Evolutionary conservation across 176 grass and related monocot genomes (phyloP), one percentile per base, ranked within the genome.

Genomic region (Dactylis glomerata): DNA sequence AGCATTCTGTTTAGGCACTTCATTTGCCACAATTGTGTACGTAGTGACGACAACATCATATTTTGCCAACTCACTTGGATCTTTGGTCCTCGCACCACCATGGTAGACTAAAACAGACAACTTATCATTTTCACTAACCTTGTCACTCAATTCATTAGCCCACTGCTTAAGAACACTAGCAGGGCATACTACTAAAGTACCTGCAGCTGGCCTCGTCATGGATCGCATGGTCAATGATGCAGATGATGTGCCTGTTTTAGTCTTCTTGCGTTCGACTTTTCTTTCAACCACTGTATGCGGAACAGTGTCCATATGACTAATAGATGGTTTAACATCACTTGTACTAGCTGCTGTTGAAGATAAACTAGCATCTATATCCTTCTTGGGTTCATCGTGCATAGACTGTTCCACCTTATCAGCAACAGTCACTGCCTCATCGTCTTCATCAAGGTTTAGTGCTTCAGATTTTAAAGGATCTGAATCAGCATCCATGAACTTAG

Each of bases 1-100:
- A 82, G 86, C 88, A 38, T 74, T 87, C 77, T 96, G 96, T 86
- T 96, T 99, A 71, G 96, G 96, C 30, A 99, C 96, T 86, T 99
- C 96, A 87, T 99, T 96, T 44, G 93, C 89, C 10, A 99, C 93
- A 77, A 99, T 99, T 73, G 96, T 89, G 73, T 99, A 99, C 69
- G 96, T 99, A 32, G 96, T 99, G 40, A 99, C 32, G 73, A 99
- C 96, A 49, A 99, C 93, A 87, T 99, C 91, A 64, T 96, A 99
- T 85, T 88, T 96, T 71, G 96, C 84, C 42, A 99, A 74, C 44
- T 99, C 93, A 72, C 69, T 85, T 78, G 93, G 96, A 87, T 87
- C 70, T 93, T 87, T 93, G 34, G 96, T 99, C 78, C 96, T 94
- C 57, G 93, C 52, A 74, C 96, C 96, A 89, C 96, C 96, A 89